phyloP scores from a whole-genome alignment of 2,329 filamentous ascomycete species.

The Alternaria gansuensis region DNA sequence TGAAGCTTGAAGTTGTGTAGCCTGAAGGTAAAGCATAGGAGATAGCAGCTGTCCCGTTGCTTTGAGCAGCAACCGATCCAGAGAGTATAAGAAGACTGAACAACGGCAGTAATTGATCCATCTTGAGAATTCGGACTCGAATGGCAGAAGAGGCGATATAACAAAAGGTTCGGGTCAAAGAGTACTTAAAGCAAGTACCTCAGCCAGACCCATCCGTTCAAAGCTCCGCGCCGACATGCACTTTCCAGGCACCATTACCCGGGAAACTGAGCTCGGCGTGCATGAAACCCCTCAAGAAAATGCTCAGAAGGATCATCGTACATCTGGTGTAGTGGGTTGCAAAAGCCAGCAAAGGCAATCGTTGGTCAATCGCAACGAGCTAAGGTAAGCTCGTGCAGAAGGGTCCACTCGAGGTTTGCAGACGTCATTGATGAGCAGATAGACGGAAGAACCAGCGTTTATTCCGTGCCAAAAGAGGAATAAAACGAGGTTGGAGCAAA shows the following conservation, averaged over 20 bases:
- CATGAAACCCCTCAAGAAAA: slow-evolving; percentile 22
- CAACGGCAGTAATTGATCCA: slow-evolving; percentile 32
- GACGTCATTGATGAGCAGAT: slow-evolving; percentile 32
- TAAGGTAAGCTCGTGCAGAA: slow-evolving; percentile 32
- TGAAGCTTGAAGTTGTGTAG: slow-evolving; percentile 52
- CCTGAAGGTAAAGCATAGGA: slow-evolving; percentile 47
- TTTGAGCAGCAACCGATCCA: slow-evolving; percentile 25
- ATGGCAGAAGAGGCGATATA: slow-evolving; percentile 1
- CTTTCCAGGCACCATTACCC: slow-evolving; percentile 20
- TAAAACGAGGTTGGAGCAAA: slow-evolving; percentile 4
- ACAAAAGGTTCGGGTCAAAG: not conserved
- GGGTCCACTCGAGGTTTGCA: slow-evolving; percentile 17
- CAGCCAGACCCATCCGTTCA: slow-evolving; percentile 9
- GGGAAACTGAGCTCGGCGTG: slow-evolving; percentile 26
- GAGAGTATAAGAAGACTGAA: slow-evolving; percentile 31
- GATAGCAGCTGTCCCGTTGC: slow-evolving; percentile 31
- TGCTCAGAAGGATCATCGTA: slow-evolving; percentile 15
- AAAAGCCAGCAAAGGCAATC: slow-evolving; percentile 19
- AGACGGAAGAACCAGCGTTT: slow-evolving; percentile 32
- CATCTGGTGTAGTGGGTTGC: slow-evolving; percentile 10
- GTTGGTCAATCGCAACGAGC: slow-evolving; percentile 30
- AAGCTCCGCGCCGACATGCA: slow-evolving; percentile 23
- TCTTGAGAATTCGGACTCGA: slow-evolving; percentile 21
- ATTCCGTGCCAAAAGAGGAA: slow-evolving; percentile 37
- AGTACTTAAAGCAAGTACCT: slow-evolving; percentile 27